phyloP scores from a whole-genome alignment of 2,329 filamentous ascomycete genomes.

The Pezicula radicicola region DNA sequence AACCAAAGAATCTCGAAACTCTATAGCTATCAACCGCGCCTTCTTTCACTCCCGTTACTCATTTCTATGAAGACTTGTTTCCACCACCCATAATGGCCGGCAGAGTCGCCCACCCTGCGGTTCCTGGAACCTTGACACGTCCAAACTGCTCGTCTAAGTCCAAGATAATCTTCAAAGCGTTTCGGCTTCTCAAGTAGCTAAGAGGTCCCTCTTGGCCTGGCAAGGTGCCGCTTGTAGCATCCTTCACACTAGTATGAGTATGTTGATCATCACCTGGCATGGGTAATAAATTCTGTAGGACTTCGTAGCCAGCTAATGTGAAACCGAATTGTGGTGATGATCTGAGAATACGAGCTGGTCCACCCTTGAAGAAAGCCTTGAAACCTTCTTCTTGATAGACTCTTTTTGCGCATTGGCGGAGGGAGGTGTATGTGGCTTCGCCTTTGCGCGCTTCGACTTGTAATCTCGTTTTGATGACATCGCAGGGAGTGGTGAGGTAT shows the following conservation, averaged over 20 bases:
- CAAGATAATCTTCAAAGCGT: constrained; percentile 92
- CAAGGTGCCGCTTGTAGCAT: constrained; percentile 53
- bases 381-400: constrained; percentile 91
- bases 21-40: too few species aligned
- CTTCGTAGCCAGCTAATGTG: constrained; percentile 91
- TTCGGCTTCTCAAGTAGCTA: constrained; percentile 72
- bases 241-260: constrained; percentile 53
- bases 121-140: constrained; percentile 26
- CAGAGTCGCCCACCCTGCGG: constrained; percentile 8
- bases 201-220: constrained; percentile 27
- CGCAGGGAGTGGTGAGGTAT: constrained; percentile 94
- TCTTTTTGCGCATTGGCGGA: constrained; percentile 80
- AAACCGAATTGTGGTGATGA: constrained; percentile 98
- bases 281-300: constrained; percentile 78
- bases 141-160: constrained; percentile 95
- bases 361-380: constrained; percentile 97
- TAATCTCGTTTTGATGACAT: constrained; percentile 98
- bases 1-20: too few species aligned
- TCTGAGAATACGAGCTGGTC: constrained; percentile 88
- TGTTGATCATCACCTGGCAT: constrained; percentile 63
- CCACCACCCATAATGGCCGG: constrained; percentile 7
- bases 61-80: not conserved
- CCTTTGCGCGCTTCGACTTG: constrained; percentile 98
- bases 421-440: constrained; percentile 80
- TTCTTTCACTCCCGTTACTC: too few species aligned